Base-by-base conservation (phyloP, 306 rosid species). In the Prunus armeniaca region DNA sequence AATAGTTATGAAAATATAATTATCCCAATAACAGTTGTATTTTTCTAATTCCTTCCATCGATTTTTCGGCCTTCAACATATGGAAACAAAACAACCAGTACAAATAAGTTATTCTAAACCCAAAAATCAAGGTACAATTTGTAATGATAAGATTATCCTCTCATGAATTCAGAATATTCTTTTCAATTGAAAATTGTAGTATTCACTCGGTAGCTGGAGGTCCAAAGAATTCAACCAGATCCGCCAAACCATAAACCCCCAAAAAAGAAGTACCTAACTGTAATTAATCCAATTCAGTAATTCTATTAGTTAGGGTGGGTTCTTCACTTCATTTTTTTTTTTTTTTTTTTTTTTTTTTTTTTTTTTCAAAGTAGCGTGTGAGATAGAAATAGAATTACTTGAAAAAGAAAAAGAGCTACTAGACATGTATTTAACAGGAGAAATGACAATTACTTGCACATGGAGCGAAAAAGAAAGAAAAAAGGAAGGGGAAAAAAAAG, bases 381-480 rank as follows among this genome's bases (percentile, higher is more conserved):
- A 7, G 76, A 74, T 65, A 63, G 65, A 83, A 72, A 80, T 49
- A 63, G 71, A 77, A 76, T 80, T 74, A 74, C 81, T 82, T 67
- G 57, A 54, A 65, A 11, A 46, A 18, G 22, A 65, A 30, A 43
- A 30, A 60, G 20, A 51, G 47, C 52, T 3, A 49, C 43, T 15
- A 72, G 55, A 84, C 80, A 76, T 65, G 82, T 83, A 82, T 84
- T 81, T 81, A 81, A 80, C 86, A 89, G 79, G 82, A 79, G 47
- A 71, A 67, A 51, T 28, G 63, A 58, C 38, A 72, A 74, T 85
- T 57, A 50, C 80, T 83, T 69, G 76, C 62, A 47, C 30, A 52
- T 76, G 45, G 57, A 55, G 75, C 52, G 57, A 74, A 60, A 78
- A 7, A 27, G 0, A 43, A 22, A 49, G 14, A 25, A 20, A 56